Evolutionary conservation across 305 asterid genomes (phyloP).

Genomic region (Fraxinus latifolia): DNA sequence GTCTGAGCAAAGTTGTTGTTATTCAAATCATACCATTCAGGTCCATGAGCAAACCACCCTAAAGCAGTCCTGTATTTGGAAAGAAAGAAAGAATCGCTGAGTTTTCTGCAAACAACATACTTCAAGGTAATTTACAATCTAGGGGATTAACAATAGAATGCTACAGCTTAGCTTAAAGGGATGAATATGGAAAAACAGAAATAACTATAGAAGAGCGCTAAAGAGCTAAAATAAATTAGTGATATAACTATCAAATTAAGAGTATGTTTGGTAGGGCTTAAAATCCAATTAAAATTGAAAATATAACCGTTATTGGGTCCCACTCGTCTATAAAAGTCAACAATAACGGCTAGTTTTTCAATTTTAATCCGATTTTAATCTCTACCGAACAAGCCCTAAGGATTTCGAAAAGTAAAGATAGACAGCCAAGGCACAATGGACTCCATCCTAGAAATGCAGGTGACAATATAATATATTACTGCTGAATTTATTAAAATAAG

Average conservation of each 20-base stretch:
- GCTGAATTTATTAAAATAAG: not conserved
- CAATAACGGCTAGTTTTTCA: too few relatives aligned
- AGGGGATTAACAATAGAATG: not conserved
- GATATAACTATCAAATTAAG: not conserved
- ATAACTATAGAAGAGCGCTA: not conserved
- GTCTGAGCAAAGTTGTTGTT: conserved; percentile 75
- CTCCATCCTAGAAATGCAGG: not conserved
- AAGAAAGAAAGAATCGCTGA: not conserved
- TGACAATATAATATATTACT: not conserved
- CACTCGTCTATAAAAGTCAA: too few relatives aligned
- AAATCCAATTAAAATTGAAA: too few relatives aligned
- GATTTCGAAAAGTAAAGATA: not conserved
- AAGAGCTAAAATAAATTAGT: not conserved
- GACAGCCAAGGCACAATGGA: not conserved
- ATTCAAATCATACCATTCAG: conserved; percentile 83
- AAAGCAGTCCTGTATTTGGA: conserved; percentile 65
- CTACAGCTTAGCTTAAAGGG: not conserved
- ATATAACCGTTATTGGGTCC: too few relatives aligned
- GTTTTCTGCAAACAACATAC: not conserved
- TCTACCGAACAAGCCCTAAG: too few relatives aligned
- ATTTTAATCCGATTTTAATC: too few relatives aligned
- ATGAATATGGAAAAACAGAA: not conserved
- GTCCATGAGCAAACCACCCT: conserved; percentile 94
- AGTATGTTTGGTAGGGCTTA: too few relatives aligned
- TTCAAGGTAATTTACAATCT: not conserved